Conservation (phyloP, 2,329 filamentous ascomycete genomes). For the Bimuria novae-zelandiae region DNA sequence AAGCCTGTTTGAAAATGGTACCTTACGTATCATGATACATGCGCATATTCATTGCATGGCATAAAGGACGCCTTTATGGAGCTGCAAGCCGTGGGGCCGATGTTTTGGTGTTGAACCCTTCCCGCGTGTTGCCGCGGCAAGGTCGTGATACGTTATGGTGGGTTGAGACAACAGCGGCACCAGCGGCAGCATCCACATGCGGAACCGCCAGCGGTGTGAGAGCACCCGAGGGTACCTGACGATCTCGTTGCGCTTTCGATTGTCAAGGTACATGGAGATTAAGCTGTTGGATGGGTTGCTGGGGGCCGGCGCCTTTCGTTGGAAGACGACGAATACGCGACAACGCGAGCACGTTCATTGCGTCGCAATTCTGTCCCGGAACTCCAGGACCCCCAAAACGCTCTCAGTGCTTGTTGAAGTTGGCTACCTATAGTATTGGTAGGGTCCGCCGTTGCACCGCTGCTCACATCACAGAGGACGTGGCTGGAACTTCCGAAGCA, state of each 20-base stretch:
- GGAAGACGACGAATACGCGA: background rate
- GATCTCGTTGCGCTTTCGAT: background rate
- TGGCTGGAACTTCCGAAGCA: background rate
- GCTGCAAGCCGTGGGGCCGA: background rate
- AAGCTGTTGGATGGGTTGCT: too few species aligned
- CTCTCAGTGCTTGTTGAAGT: background rate
- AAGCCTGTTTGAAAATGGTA: too few species aligned
- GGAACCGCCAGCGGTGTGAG: conserved; percentile 9
- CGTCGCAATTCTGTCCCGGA: background rate
- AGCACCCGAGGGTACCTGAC: conserved; percentile 1
- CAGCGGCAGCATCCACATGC: conserved; percentile 5
- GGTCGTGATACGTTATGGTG: conserved; percentile 13
- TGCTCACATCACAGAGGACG: conserved; percentile 9
- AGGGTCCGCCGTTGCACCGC: background rate
- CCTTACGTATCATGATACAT: too few species aligned
- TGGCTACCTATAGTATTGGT: conserved; percentile 3
- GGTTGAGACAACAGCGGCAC: background rate
- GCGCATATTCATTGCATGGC: too few species aligned
- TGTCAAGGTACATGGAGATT: background rate
- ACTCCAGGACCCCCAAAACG: background rate
- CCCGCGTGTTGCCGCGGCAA: too few species aligned
- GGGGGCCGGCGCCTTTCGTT: too few species aligned
- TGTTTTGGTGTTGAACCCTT: conserved; percentile 6
- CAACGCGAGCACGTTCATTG: background rate
- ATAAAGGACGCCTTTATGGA: background rate